Evolutionary conservation across 768 basidiomycete species (phyloP).

Genomic region (Suillus clintonianus): DNA sequence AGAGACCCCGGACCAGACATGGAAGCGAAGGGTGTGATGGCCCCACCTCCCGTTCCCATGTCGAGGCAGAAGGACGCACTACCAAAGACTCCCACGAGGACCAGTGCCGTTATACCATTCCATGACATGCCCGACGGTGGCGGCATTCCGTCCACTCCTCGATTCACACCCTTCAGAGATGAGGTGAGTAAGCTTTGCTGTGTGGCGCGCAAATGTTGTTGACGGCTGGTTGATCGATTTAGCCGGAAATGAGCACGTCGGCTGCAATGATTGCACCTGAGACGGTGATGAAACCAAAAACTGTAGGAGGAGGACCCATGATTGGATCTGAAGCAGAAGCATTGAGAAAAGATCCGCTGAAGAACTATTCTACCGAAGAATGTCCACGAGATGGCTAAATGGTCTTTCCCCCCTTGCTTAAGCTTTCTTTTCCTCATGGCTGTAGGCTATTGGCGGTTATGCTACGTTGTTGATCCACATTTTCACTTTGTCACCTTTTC

Average conservation of each 20-base stretch:
- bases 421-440: background rate
- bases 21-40: slow-evolving; percentile 20
- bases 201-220: background rate
- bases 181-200: slow-evolving; percentile 46
- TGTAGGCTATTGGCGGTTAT: background rate
- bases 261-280: slow-evolving; percentile 42
- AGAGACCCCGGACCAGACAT: slow-evolving; percentile 59
- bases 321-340: slow-evolving; percentile 73
- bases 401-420: slow-evolving; percentile 1
- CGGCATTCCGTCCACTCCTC: slow-evolving; percentile 48
- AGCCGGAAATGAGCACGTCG: slow-evolving; percentile 26
- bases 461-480: slow-evolving; percentile 16
- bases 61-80: slow-evolving; percentile 28
- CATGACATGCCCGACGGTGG: slow-evolving; percentile 35
- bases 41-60: slow-evolving; percentile 40
- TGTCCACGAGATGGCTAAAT: slow-evolving; percentile 24
- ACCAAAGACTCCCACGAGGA: slow-evolving; percentile 37
- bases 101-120: slow-evolving; percentile 39
- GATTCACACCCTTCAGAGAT: slow-evolving; percentile 74
- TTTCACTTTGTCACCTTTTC: slow-evolving; percentile 1
- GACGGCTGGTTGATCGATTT: slow-evolving; percentile 8
- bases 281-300: slow-evolving; percentile 70
- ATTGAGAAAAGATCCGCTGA: slow-evolving; percentile 75
- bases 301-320: slow-evolving; percentile 40
- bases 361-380: slow-evolving; percentile 58